Conservation (phyloP, 257 asterid species). For the Jacaranda mimosifolia region DNA sequence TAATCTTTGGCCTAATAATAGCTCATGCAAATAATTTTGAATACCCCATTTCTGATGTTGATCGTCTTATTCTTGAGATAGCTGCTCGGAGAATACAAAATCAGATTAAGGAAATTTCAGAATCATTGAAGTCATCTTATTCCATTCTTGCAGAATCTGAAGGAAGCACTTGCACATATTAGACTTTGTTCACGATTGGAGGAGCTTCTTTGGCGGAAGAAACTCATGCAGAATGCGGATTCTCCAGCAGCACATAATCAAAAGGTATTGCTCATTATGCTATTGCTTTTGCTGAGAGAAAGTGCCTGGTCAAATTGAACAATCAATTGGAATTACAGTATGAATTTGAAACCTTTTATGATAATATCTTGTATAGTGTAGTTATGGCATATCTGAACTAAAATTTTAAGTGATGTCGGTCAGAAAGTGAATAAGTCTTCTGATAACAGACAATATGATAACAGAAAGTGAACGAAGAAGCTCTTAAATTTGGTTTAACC, state of each 20-base stretch:
- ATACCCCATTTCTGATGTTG: background rate
- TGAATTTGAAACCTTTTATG: background rate
- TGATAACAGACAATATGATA: constrained; percentile 4
- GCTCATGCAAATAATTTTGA: background rate
- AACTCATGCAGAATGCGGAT: constrained; percentile 50
- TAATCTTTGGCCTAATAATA: constrained; percentile 26
- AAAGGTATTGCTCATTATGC: constrained; percentile 57
- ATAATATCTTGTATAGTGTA: too few species aligned
- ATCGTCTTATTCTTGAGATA: constrained; percentile 29
- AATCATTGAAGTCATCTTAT: constrained; percentile 27
- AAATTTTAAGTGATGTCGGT: background rate
- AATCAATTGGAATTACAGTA: background rate
- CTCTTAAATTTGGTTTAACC: constrained; percentile 70
- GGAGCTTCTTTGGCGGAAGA: constrained; percentile 70
- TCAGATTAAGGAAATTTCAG: constrained; percentile 21
- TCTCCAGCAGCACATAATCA: constrained; percentile 52
- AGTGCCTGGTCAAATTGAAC: background rate
- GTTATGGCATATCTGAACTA: background rate
- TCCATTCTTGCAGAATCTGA: constrained; percentile 59
- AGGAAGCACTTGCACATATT: constrained; percentile 66
- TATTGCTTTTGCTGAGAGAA: constrained; percentile 26
- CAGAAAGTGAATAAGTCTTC: constrained; percentile 15
- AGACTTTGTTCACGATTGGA: constrained; percentile 73
- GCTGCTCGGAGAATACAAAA: constrained; percentile 21
- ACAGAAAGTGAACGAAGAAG: constrained; percentile 84